phyloP scores from a whole-genome alignment of 371 early-diverging fungal species.

The Mortierella sp. region DNA sequence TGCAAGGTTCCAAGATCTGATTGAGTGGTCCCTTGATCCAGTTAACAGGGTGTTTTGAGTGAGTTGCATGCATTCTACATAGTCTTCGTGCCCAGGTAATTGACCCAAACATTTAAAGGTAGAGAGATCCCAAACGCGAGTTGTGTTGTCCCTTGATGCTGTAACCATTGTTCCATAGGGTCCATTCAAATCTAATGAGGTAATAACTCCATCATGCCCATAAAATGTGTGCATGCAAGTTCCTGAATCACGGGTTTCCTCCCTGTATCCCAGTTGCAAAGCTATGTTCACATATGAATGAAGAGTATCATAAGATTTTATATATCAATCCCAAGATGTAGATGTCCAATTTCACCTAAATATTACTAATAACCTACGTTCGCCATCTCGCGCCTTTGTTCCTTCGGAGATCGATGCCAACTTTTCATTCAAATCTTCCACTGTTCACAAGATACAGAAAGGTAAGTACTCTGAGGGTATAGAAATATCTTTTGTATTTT shows the following conservation, averaged over 20 bases:
- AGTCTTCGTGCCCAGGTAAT: constrained; percentile 71
- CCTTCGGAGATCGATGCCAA: constrained; percentile 61
- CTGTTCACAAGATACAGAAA: constrained; percentile 23
- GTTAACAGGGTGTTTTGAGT: constrained; percentile 76
- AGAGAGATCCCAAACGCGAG: constrained; percentile 82
- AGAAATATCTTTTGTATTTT: constrained; percentile 11
- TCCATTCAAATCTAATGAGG: constrained; percentile 78
- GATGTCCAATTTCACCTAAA: background rate
- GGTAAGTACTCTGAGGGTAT: background rate
- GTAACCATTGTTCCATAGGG: constrained; percentile 76
- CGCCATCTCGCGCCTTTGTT: constrained; percentile 50
- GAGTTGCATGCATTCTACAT: constrained; percentile 79
- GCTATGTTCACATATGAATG: constrained; percentile 4
- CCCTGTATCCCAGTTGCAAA: constrained; percentile 37
- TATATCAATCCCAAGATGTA: too few species aligned
- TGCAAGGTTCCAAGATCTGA: constrained; percentile 88
- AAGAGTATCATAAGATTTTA: background rate
- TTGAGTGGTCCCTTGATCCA: constrained; percentile 84
- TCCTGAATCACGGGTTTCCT: constrained; percentile 32
- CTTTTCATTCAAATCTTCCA: constrained; percentile 62
- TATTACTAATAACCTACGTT: constrained; percentile 33
- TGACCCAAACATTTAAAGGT: constrained; percentile 69
- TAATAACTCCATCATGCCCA: constrained; percentile 81
- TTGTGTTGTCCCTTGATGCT: constrained; percentile 82
- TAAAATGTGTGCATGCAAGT: constrained; percentile 65